phyloP scores from a whole-genome alignment of 176 grass and related monocot species.

The Ensete glaucum region DNA sequence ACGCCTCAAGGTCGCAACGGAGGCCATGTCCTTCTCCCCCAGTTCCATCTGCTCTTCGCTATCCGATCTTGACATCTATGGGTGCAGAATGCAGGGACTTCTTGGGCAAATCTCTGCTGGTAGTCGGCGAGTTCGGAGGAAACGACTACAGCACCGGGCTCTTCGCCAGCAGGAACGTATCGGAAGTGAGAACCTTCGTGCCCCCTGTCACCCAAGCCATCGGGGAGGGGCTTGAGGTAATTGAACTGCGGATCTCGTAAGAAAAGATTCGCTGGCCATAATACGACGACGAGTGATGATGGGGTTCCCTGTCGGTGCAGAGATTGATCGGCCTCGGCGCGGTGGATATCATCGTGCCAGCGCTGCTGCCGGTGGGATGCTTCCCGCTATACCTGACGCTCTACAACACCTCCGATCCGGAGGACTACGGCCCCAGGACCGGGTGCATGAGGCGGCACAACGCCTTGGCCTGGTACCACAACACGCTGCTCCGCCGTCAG shows the following conservation, averaged over 20 bases:
- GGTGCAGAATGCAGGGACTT: slow-evolving; percentile 72
- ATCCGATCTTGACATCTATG: not conserved
- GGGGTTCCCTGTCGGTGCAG: slow-evolving; percentile 16
- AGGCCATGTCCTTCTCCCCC: not conserved
- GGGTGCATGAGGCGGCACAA: slow-evolving; percentile 89
- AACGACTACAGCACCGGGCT: slow-evolving; percentile 93
- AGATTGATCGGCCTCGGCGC: slow-evolving; percentile 75
- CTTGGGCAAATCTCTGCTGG: slow-evolving; percentile 75
- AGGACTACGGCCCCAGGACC: slow-evolving; percentile 65
- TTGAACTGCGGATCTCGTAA: not conserved
- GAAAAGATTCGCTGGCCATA: not conserved
- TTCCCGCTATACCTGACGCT: slow-evolving; percentile 82
- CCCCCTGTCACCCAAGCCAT: slow-evolving; percentile 55
- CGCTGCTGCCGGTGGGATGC: slow-evolving; percentile 82
- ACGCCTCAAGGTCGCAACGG: slow-evolving; percentile 1
- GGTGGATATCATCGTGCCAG: slow-evolving; percentile 72
- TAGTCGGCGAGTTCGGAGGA: slow-evolving; percentile 89
- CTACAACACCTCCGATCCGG: slow-evolving; percentile 60
- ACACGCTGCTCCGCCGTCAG: slow-evolving; percentile 57
- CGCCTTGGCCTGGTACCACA: slow-evolving; percentile 66
- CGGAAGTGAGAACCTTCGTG: slow-evolving; percentile 65
- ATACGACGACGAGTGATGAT: not conserved
- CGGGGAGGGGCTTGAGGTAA: slow-evolving; percentile 66
- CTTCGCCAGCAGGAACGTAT: slow-evolving; percentile 50
- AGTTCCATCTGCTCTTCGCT: not conserved